Evolutionary conservation across 257 asterid genomes (phyloP), one percentile per base, ranked within the genome.

Genomic region (Solanum sejunctum): DNA sequence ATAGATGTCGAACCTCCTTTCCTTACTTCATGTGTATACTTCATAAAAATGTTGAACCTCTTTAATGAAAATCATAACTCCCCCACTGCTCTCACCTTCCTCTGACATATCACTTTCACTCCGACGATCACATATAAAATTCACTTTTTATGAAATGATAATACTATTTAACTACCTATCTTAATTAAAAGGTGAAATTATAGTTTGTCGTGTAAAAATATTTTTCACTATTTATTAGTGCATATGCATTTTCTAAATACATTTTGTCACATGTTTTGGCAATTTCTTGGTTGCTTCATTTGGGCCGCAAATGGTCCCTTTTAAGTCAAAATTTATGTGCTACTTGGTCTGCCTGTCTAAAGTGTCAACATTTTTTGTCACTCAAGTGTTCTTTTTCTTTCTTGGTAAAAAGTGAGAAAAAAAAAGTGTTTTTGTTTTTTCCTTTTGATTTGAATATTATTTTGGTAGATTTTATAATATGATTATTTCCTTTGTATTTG

Each of bases 221-320:
- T 7, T 17, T 56, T 18, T 17, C 61, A 55, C 10, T 16, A 55
- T 55, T 51, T 51, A 16, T 52, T 52, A 52, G 6, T 52, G 17
- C 56, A 52, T 52, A 12, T 52, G 10, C 41, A 36, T 36, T 36
- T 36, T 21, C 20, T 58, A 15, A 63, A 45, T 45, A n/a, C 39
- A 32, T 58, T 54, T 73, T 71, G 52, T 47, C 54, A 12, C 23
- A 13, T 63, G 56, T n/a, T 16, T 54, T 12, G 26, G 10, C 79
- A 39, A 18, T 70, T 87, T 85, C 90, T 81, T 20, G 85, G 90
- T 20, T 66, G 88, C 47, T 87, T 87, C 90, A 56, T 87, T 87
- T 60, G 23, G 55, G 83, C 47, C 85, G 80, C 80, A 64, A 41
- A 13, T 21, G 60, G 60, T 41, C 13, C 36, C 28, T 4, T 80